These are phyloP conservation scores for Trichophyton rubrum DNA, from an alignment of 2,329 filamentous ascomycete genomes.

Conservation along the genomic window DNA sequence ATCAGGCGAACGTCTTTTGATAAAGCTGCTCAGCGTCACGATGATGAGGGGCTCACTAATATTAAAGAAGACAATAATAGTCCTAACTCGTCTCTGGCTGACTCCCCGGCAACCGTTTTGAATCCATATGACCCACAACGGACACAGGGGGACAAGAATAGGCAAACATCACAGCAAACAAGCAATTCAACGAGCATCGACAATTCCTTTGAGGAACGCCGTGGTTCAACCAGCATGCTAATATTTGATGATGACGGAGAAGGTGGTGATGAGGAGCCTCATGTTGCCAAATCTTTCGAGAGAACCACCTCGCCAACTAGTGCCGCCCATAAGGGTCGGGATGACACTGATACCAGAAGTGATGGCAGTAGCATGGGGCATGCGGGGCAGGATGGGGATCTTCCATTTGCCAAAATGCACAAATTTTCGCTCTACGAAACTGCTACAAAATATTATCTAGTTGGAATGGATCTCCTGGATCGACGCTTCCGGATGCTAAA, in stretches of 20 bases:
- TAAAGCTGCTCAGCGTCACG: neutral
- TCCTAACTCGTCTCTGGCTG: neutral
- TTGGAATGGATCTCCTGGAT: slow-evolving; percentile 83
- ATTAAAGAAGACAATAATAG: neutral
- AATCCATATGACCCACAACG: neutral
- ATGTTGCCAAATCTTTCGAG: slow-evolving; percentile 34
- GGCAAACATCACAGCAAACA: neutral
- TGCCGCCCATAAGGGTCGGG: slow-evolving; percentile 28
- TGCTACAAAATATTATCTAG: slow-evolving; percentile 81
- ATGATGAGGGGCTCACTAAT: neutral
- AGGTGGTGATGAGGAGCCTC: slow-evolving; percentile 34
- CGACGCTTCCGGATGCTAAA: slow-evolving; percentile 82
- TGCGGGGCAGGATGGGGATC: slow-evolving; percentile 21
- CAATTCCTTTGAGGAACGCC: slow-evolving; percentile 21
- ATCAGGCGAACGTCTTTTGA: slow-evolving; percentile 8
- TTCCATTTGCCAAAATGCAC: slow-evolving; percentile 58
- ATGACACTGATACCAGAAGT: slow-evolving; percentile 11
- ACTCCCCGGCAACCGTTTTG: neutral
- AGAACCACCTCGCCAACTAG: slow-evolving; percentile 29
- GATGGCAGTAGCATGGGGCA: slow-evolving; percentile 16
- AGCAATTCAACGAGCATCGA: slow-evolving; percentile 1
- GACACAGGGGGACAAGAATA: neutral
- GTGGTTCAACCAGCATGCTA: slow-evolving; percentile 20
- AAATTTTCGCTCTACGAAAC: slow-evolving; percentile 98
- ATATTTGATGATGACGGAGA: slow-evolving; percentile 24